These are phyloP conservation scores for Piper longum DNA, from an alignment of 164 flowering plant species.

Conservation along the genomic window DNA sequence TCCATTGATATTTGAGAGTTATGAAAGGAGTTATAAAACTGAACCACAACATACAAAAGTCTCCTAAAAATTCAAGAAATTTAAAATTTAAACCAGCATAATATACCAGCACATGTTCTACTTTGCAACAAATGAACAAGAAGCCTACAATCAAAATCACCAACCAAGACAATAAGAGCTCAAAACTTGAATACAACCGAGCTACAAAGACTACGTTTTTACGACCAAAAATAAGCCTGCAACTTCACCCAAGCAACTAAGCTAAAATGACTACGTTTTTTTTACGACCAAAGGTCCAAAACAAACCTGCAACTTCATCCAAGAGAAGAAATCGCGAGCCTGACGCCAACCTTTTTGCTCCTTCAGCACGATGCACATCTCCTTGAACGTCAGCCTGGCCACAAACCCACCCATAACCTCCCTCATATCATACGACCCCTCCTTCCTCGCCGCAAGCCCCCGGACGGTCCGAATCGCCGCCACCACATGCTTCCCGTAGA, in stretches of 20 bases:
- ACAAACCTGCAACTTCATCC: slow-evolving; percentile 96
- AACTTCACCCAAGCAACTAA: slow-evolving; percentile 77
- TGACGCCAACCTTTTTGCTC: slow-evolving; percentile 90
- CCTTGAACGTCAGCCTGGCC: slow-evolving; percentile 55
- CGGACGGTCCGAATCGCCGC: slow-evolving; percentile 69
- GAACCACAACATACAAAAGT: too few species aligned
- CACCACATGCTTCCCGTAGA: slow-evolving; percentile 81
- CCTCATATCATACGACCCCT: slow-evolving; percentile 65
- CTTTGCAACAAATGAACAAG: too few species aligned
- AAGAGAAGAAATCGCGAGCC: slow-evolving; percentile 64
- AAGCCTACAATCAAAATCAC: too few species aligned
- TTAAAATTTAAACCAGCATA: too few species aligned
- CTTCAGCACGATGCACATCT: slow-evolving; percentile 89
- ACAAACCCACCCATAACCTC: slow-evolving; percentile 67
- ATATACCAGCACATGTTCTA: too few species aligned
- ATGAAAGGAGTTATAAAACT: too few species aligned
- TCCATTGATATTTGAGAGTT: too few species aligned
- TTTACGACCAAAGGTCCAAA: background rate
- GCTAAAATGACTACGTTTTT: background rate
- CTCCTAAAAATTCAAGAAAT: too few species aligned
- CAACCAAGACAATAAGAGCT: too few species aligned
- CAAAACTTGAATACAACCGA: too few species aligned
- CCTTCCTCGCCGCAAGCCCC: slow-evolving; percentile 27
- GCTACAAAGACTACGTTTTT: too few species aligned
- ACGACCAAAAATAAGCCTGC: slow-evolving; percentile 34